phyloP scores from a whole-genome alignment of 169 alveolate species.

The Cryptosporidium felis region DNA sequence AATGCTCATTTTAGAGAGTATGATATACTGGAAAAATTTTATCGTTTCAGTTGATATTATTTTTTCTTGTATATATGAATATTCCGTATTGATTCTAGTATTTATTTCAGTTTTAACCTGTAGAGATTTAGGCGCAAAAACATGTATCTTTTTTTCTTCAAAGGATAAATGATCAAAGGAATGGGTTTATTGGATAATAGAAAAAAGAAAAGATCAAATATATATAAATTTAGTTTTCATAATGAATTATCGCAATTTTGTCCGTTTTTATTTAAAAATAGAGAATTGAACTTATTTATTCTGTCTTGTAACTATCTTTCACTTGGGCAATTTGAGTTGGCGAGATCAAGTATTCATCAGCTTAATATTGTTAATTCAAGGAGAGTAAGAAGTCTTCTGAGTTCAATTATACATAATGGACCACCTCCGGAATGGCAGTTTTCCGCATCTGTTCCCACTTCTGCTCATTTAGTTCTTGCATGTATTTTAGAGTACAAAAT shows the following conservation, averaged over 20 bases:
- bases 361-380: background rate
- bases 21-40: background rate
- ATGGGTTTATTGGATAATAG: background rate
- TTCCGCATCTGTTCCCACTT: slow-evolving; percentile 36
- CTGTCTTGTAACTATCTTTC: slow-evolving; percentile 64
- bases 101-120: too few species aligned
- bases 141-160: too few species aligned
- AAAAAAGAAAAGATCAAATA: background rate
- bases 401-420: slow-evolving; percentile 25
- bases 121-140: too few species aligned
- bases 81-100: too few species aligned
- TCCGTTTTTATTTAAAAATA: background rate
- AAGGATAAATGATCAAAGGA: background rate
- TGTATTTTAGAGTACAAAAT: slow-evolving; percentile 23
- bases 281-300: background rate
- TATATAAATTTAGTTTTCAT: background rate
- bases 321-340: slow-evolving; percentile 55
- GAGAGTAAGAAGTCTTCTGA: background rate
- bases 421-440: slow-evolving; percentile 69
- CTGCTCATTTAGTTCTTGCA: slow-evolving; percentile 52
- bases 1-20: slow-evolving; percentile 12
- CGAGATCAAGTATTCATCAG: slow-evolving; percentile 32
- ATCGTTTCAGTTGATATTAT: too few species aligned
- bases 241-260: background rate
- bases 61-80: too few species aligned